Conservation (phyloP, 2,329 filamentous ascomycete genomes). For the Xylariaceae sp. region DNA sequence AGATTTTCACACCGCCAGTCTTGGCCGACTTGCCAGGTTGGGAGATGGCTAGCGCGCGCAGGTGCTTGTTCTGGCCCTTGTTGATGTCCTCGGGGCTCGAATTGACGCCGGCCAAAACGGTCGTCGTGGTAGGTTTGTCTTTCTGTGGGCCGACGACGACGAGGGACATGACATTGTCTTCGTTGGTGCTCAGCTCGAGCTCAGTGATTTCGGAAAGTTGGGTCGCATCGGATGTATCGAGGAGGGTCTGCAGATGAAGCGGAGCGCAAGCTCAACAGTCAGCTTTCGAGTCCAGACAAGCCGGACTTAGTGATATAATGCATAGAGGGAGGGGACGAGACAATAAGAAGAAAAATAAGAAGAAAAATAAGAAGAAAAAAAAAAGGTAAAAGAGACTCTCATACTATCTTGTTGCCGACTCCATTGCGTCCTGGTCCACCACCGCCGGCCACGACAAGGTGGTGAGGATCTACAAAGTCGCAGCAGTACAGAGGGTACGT, state of each 20-base stretch:
- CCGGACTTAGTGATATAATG: neutral
- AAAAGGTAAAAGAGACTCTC: conserved; percentile 36
- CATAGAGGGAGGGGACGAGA: conserved; percentile 25
- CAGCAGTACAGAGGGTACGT: conserved; percentile 86
- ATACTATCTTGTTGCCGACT: conserved; percentile 85
- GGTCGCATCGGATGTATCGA: conserved; percentile 72
- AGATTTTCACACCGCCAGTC: conserved; percentile 51
- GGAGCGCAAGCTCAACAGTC: conserved; percentile 20
- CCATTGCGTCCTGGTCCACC: conserved; percentile 83
- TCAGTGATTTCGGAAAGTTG: conserved; percentile 72
- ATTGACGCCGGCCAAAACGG: conserved; percentile 81
- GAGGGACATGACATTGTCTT: conserved; percentile 88
- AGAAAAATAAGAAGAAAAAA: neutral
- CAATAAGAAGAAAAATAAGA: neutral
- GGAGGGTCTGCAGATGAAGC: conserved; percentile 61
- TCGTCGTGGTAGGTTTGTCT: conserved; percentile 55
- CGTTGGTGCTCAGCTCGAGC: conserved; percentile 78
- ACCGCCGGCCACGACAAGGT: conserved; percentile 83
- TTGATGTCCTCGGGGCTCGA: conserved; percentile 75
- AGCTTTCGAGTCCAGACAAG: conserved; percentile 21
- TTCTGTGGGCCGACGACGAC: conserved; percentile 71
- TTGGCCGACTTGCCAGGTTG: conserved; percentile 42
- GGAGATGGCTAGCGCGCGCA: conserved; percentile 75
- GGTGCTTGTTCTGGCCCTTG: conserved; percentile 82
- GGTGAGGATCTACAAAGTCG: conserved; percentile 81